Base-by-base conservation (phyloP, 768 basidiomycete species). In the Leccinum disarticulatum region DNA sequence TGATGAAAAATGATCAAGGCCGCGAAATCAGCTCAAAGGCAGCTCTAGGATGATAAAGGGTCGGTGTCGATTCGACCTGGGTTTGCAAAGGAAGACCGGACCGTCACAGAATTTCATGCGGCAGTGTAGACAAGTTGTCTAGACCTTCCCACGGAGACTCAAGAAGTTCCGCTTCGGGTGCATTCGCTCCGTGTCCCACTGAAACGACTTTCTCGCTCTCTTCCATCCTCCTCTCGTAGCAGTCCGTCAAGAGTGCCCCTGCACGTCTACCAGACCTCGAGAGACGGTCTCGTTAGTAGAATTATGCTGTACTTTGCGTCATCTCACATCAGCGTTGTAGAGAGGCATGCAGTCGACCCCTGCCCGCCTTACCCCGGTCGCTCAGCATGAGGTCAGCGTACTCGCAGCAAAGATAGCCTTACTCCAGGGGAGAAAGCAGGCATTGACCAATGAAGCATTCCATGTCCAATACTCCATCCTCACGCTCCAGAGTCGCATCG, bases 401-500 rank as follows among this genome's bases (percentile, higher is more conserved):
- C 73, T 73, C 25, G 57, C 64, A 0, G 62, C 61, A 10, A 50
- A 57, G 58, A 69, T 73, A 54, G 50, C 58, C 2, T 51, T 47
- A 6, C 61, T 73, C 13, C 61, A 74, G 62, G 65, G 56, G 50
- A 58, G 63, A 54, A 71, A 61, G 38, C 64, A 65, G 28, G 64
- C 36, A 1, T 47, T 73, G 31, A 58, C 65, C 2, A 62, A 61
- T 10, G 68, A 74, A 47, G 65, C 70, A 0, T 71, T 65, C 56
- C 59, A 61, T 2, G 66, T 73, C 50, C 66, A 73, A 33, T 59
- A 61, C 36, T 66, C 72, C 38, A 71, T 73, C 52, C 68, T 66
- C 53, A 61, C 54, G 4, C 66, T 74, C 48, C 71, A 73, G 55
- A 70, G 71, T 50, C 72, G 72, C 56, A 71, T 70, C 52, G 72